A percentile compares a stretch with the other conserved stretches of the same genome.
phyloP scores from a whole-genome alignment of 108 stramenopile genomes.

The Nitzschia sp. region DNA sequence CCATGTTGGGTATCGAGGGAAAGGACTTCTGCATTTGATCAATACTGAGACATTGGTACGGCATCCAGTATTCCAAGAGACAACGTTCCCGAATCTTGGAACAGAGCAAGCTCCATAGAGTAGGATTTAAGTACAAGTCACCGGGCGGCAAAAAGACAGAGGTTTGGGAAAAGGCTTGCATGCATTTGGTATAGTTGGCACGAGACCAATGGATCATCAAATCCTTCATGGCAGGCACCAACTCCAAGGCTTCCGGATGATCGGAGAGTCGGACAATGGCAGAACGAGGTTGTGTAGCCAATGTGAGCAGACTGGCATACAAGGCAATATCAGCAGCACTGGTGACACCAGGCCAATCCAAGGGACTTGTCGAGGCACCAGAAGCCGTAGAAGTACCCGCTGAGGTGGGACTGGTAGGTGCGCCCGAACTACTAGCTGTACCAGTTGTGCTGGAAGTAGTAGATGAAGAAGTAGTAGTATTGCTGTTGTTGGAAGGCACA shows the following conservation, averaged over 20 bases:
- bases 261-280: conserved; percentile 50
- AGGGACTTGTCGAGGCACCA: not conserved
- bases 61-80: conserved; percentile 66
- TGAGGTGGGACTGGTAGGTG: not conserved
- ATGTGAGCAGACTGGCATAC: conserved; percentile 63
- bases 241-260: conserved; percentile 53
- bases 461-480: not conserved
- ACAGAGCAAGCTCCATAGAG: conserved; percentile 40
- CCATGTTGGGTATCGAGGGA: conserved; percentile 21
- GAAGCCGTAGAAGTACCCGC: too few relatives aligned
- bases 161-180: conserved; percentile 9
- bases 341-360: conserved; percentile 30
- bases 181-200: conserved; percentile 39
- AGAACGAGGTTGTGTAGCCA: conserved; percentile 46
- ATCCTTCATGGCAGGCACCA: conserved; percentile 43
- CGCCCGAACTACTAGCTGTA: not conserved
- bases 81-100: conserved; percentile 59
- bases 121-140: conserved; percentile 53
- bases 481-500: not conserved
- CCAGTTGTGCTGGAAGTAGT: not conserved
- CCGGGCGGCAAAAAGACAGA: not conserved
- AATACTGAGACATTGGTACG: conserved; percentile 63
- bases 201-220: conserved; percentile 32
- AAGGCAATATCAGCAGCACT: conserved; percentile 71
- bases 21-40: conserved; percentile 49